Conservation (phyloP, 176 grass and related monocot species). For the Triticum timopheevii region DNA sequence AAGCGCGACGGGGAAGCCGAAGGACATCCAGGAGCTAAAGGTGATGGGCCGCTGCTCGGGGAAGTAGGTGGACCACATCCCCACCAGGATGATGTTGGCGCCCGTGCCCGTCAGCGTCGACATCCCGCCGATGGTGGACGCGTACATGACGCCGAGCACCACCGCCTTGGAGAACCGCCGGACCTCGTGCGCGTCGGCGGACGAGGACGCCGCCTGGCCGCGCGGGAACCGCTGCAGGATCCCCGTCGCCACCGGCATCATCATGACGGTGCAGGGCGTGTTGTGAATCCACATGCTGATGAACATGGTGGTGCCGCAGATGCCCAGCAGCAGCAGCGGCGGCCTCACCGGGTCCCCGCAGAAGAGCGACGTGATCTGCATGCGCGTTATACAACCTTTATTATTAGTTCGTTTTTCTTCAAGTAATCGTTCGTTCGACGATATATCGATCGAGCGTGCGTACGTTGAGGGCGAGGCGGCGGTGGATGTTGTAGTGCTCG, state of each 20-base stretch:
- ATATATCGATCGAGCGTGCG: not conserved
- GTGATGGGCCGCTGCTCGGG: slow-evolving; percentile 34
- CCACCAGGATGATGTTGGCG: slow-evolving; percentile 89
- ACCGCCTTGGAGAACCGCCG: slow-evolving; percentile 65
- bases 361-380: slow-evolving; percentile 62
- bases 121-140: not conserved
- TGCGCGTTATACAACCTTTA: not conserved
- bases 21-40: slow-evolving; percentile 88
- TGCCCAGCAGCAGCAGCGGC: slow-evolving; percentile 59
- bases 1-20: slow-evolving; percentile 74
- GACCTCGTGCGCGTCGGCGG: slow-evolving; percentile 20
- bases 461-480: slow-evolving; percentile 48
- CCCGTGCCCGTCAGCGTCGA: slow-evolving; percentile 12
- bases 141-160: slow-evolving; percentile 59
- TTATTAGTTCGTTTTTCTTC: too few species aligned
- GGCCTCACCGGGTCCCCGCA: slow-evolving; percentile 75
- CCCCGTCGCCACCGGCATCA: slow-evolving; percentile 81
- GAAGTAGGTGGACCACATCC: slow-evolving; percentile 81
- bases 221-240: slow-evolving; percentile 65
- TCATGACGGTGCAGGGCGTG: slow-evolving; percentile 81
- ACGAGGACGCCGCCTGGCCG: not conserved
- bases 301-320: slow-evolving; percentile 60
- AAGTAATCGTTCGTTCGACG: too few species aligned
- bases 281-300: slow-evolving; percentile 97
- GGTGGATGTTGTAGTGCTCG: slow-evolving; percentile 90